Evolutionary conservation across 352 stramenopile genomes (phyloP), one percentile per base, ranked within the genome.

Genomic region (Blastocystis sp.): DNA sequence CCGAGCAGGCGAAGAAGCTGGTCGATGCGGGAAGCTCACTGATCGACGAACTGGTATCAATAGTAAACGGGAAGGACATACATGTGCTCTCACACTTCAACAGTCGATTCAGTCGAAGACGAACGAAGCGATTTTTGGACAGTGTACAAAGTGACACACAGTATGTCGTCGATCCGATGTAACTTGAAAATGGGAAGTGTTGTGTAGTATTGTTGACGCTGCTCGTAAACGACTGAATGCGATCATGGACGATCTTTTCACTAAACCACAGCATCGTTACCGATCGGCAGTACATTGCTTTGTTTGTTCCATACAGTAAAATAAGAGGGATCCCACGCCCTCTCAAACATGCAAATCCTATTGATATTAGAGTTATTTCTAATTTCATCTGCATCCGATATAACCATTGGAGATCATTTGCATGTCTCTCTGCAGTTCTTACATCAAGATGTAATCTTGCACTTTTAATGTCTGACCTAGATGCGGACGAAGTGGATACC

Each of bases 351-450:
- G 30, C 30, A 34, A 34, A 34, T 34, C 30, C 30, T 34, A 34
- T 34, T 34, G 30, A 34, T 34, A 34, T 34, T 34, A 34, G 30
- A 34, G 30, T 34, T 41, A 45, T 20, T 47, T 41, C 11, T 16
- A 66, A 18, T 55, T 8, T 76, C 37, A 20, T 59, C 5, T 30
- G 65, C 16, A 26, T 20, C 24, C 20, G 66, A 85, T 13, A n/a
- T 85, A 34, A 9, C 26, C 4, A 13, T 53, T 9, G 73, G 73
- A 34, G 73, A 85, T 85, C 73, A 64, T 26, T 47, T 85, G 6
- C 73, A 85, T 66, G 73, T 85, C 47, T 85, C 73, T 8, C 20
- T 85, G 3, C 73, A 85, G 53, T 85, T 68, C 68, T 43, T 47
- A n/a, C 73, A 85, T 68, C 47, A 66, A 34, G 73, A 65, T 30